Base-by-base conservation (phyloP, 2,329 filamentous ascomycete species). In the Neoascochyta sp. region DNA sequence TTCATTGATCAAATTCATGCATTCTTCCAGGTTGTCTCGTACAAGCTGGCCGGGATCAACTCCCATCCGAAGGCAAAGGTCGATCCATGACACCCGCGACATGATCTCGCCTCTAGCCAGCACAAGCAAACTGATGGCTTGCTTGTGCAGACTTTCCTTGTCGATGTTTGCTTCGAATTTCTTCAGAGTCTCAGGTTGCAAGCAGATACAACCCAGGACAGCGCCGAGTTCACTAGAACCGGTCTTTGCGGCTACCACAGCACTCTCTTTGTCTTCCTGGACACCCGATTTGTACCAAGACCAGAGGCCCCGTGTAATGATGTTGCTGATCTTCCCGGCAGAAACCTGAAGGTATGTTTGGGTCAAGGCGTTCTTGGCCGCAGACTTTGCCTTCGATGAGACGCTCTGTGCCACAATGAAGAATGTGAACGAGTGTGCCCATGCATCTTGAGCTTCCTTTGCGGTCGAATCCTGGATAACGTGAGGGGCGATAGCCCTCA, bases 351-450 rank as follows among this genome's bases (percentile, higher is more conserved):
- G 57, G 56, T 94, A 93, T 2, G 83, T 68, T 20, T 64, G 61
- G 0, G 83, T 79, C 17, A 98, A 64, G 0, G 74, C 65, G 24
- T 71, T 66, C 12, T 71, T 71, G 4, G 81, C 77, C 45, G 80
- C 73, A 41, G 80, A 79, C 34, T 83, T 80, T 26, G 84, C 67
- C 20, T 69, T 69, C 3, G 80, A 70, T 9, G 81, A 70, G 12
- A 86, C 68, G 9, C 62, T 68, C 9, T 76, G 66, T 1, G 81
- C 79, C 24, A 80, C 80, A 24, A 90, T 75, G 10, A 85, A 67
- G 57, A 84, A 93, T n/a, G 95, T 80, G 36, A 90, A 76, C 2
- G 84, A 81, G 50, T 94, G 85, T 9, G 85, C 81, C 92, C 90
- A 98, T 10, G 81, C 78, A 30, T 76, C 64, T 39, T 73, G 73